phyloP scores from a whole-genome alignment of 78 protist species.

The Paratrimastix pyriformis region DNA sequence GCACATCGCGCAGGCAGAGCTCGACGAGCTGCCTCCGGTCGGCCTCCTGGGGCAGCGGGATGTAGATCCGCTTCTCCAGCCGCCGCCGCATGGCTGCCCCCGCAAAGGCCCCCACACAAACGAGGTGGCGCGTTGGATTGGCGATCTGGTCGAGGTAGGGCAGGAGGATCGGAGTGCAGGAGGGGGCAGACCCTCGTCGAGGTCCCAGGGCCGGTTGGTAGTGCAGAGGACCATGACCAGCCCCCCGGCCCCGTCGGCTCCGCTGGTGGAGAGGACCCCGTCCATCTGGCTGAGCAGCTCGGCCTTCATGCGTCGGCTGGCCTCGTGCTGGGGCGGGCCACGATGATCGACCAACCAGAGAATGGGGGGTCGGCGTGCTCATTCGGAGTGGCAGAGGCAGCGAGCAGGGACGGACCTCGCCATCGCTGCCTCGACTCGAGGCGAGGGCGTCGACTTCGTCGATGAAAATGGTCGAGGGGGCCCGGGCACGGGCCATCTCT shows the following conservation, averaged over 20 bases:
- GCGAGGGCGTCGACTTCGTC: slow-evolving; percentile 60
- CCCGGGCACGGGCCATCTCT: slow-evolving; percentile 71
- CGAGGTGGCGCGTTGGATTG: no score
- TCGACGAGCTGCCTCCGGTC: not conserved
- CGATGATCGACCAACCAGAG: no score
- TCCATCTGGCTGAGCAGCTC: slow-evolving; percentile 72
- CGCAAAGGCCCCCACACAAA: no score
- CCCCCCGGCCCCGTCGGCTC: no score
- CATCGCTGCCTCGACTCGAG: slow-evolving; percentile 7
- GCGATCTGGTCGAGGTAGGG: no score
- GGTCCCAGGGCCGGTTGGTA: slow-evolving; percentile 70
- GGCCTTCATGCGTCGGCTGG: slow-evolving; percentile 46
- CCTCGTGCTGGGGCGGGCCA: no score
- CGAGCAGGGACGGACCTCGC: no score
- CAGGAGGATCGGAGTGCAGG: no score
- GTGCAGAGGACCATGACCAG: slow-evolving; percentile 59
- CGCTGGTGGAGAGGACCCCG: no score
- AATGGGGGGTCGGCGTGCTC: no score
- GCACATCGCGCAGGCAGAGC: not conserved
- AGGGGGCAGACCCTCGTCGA: slow-evolving; percentile 71
- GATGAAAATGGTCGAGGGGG: slow-evolving; percentile 70
- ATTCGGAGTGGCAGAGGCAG: no score
- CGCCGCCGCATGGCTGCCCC: no score
- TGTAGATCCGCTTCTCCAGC: slow-evolving; percentile 51
- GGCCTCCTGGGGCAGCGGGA: not conserved